phyloP scores from a whole-genome alignment of 2,329 filamentous ascomycete genomes.

The Pseudogymnoascus sp. region DNA sequence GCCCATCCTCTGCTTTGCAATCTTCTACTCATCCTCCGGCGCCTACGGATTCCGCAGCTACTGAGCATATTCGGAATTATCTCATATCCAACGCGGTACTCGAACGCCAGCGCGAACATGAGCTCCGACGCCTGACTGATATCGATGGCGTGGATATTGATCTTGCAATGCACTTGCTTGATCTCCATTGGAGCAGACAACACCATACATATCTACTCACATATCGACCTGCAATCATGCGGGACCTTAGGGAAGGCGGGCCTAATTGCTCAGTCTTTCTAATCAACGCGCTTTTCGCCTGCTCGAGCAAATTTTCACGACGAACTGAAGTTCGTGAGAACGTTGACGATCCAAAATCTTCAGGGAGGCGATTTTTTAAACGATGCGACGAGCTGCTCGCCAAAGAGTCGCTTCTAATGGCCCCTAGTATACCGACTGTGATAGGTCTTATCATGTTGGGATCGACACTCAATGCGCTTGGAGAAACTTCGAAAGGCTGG shows the following conservation, averaged over 20 bases:
- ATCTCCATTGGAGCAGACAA: constrained; percentile 34
- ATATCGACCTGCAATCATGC: constrained; percentile 33
- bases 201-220: constrained; percentile 32
- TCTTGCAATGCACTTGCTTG: constrained; percentile 31
- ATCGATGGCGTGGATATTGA: constrained; percentile 24
- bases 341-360: constrained; percentile 17
- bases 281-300: constrained; percentile 31
- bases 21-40: too few species aligned
- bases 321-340: constrained; percentile 20
- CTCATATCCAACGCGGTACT: constrained; percentile 16
- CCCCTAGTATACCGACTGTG: constrained; percentile 24
- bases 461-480: constrained; percentile 22
- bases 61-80: background rate
- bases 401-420: constrained; percentile 15
- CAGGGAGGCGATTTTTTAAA: constrained; percentile 20
- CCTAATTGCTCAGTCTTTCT: constrained; percentile 32
- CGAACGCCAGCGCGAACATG: constrained; percentile 12
- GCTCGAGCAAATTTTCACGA: constrained; percentile 24
- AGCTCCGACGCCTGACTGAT: constrained; percentile 19
- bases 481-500: constrained; percentile 27
- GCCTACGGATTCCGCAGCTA: background rate
- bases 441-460: constrained; percentile 24
- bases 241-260: constrained; percentile 28
- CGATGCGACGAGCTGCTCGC: constrained; percentile 22
- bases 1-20: too few species aligned